These are phyloP conservation scores for Phialemonium atrogriseum DNA, from an alignment of 2,329 filamentous ascomycete species.

Conservation along the genomic window DNA sequence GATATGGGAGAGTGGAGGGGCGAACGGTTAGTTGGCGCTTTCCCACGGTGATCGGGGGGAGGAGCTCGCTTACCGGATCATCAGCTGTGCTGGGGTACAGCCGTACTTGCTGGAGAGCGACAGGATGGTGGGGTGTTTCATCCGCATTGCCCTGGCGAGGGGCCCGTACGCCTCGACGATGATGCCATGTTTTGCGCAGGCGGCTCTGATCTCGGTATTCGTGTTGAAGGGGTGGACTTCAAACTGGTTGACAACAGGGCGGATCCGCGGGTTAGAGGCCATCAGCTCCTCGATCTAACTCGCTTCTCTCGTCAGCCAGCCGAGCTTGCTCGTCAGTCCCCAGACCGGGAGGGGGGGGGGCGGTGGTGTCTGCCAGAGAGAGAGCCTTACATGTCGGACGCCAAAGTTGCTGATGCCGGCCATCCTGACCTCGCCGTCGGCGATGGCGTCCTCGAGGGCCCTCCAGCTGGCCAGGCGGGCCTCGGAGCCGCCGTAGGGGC, in stretches of 20 bases:
- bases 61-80: slow-evolving; percentile 41
- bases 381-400: slow-evolving; percentile 54
- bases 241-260: slow-evolving; percentile 70
- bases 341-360: background rate
- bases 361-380: background rate
- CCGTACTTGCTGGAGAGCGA: slow-evolving; percentile 58
- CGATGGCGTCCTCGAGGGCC: slow-evolving; percentile 68
- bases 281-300: slow-evolving; percentile 67
- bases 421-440: slow-evolving; percentile 60
- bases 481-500: slow-evolving; percentile 64
- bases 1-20: too few species aligned
- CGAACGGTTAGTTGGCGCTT: too few species aligned
- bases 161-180: slow-evolving; percentile 74
- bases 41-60: background rate
- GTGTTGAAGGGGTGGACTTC: slow-evolving; percentile 81
- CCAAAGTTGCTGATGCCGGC: slow-evolving; percentile 76
- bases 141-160: slow-evolving; percentile 60
- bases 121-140: slow-evolving; percentile 57
- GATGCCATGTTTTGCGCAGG: slow-evolving; percentile 59
- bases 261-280: slow-evolving; percentile 49
- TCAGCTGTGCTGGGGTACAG: slow-evolving; percentile 63
- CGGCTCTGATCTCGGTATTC: slow-evolving; percentile 54
- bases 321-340: background rate
- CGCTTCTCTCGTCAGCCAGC: background rate
- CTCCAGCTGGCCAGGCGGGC: slow-evolving; percentile 65